Evolutionary conservation across 1,139 yeast species (phyloP).

Genomic region (Spathaspora sp.): DNA sequence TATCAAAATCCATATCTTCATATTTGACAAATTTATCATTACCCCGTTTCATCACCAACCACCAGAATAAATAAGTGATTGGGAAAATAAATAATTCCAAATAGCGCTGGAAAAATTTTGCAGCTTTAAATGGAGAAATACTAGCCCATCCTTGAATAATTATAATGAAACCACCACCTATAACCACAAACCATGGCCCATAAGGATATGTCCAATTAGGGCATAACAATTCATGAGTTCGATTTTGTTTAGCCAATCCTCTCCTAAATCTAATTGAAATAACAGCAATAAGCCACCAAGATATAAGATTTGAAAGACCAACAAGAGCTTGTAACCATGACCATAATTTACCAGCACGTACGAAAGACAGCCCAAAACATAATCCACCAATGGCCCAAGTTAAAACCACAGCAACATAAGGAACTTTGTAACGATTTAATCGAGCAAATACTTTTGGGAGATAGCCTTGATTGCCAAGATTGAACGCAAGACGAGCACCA

Average conservation of each 20-base stretch:
- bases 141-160: constrained; percentile 51
- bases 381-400: constrained; percentile 45
- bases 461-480: constrained; percentile 41
- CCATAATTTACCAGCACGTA: constrained; percentile 46
- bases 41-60: constrained; percentile 48
- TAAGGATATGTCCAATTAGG: constrained; percentile 44
- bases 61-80: constrained; percentile 34
- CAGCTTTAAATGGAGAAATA: constrained; percentile 47
- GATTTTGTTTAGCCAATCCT: constrained; percentile 37
- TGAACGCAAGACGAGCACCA: constrained; percentile 42
- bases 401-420: constrained; percentile 40
- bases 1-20: constrained; percentile 62
- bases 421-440: constrained; percentile 35
- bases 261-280: constrained; percentile 40
- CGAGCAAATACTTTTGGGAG: constrained; percentile 36
- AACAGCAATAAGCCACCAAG: constrained; percentile 44
- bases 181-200: constrained; percentile 33
- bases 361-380: constrained; percentile 44
- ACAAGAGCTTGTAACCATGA: constrained; percentile 45
- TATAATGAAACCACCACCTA: constrained; percentile 35
- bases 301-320: constrained; percentile 43
- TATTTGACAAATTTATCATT: constrained; percentile 47
- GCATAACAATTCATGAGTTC: constrained; percentile 32
- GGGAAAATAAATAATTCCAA: constrained; percentile 43
- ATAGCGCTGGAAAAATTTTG: constrained; percentile 36